phyloP scores from a whole-genome alignment of 257 asterid genomes.

The Orobanche coerulescens region DNA sequence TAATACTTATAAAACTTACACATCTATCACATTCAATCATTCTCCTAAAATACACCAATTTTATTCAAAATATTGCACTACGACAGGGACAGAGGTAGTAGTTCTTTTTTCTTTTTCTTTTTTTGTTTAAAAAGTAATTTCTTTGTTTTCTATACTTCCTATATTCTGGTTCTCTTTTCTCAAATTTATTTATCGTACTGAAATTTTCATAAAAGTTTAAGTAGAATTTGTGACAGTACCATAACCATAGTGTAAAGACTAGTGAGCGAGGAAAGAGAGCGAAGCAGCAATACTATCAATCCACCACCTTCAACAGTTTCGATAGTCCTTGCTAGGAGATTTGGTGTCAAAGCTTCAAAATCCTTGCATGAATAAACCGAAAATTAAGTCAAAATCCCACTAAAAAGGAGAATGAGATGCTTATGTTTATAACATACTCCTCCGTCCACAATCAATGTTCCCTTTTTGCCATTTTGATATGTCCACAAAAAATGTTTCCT shows the following conservation, averaged over 20 bases:
- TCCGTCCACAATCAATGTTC: no score
- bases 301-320: conserved; percentile 99
- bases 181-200: conserved; percentile 6
- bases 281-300: conserved; percentile 74
- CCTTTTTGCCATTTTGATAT: no score
- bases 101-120: background rate
- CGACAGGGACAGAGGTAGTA: no score
- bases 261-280: conserved; percentile 78
- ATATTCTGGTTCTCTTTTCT: conserved; percentile 6
- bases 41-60: no score
- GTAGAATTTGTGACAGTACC: conserved; percentile 37
- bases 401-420: background rate
- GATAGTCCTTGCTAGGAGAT: conserved; percentile 94
- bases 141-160: background rate
- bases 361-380: conserved; percentile 38
- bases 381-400: background rate
- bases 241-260: conserved; percentile 90
- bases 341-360: conserved; percentile 97
- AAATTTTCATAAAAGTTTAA: conserved; percentile 9
- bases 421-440: background rate
- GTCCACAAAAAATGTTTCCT: no score
- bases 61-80: no score
- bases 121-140: background rate
- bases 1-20: no score
- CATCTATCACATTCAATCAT: no score